Conservation (phyloP, 805 yeast genomes). For the Starmera dryadoides region DNA sequence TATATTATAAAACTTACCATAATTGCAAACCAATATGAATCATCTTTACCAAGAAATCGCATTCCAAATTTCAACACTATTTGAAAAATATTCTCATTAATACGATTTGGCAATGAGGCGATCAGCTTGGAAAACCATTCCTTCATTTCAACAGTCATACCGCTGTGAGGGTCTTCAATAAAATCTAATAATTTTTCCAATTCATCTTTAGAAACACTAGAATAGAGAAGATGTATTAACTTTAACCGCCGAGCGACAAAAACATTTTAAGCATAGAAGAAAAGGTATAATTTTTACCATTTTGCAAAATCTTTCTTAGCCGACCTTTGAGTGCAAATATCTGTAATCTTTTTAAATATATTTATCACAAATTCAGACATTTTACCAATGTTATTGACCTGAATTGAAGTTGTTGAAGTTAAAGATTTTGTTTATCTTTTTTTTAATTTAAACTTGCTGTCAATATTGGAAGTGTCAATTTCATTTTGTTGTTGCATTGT, state of each 20-base stretch:
- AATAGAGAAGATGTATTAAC: background rate
- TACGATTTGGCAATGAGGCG: slow-evolving; percentile 4
- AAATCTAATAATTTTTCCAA: background rate
- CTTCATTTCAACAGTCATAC: background rate
- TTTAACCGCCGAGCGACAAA: background rate
- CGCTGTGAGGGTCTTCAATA: background rate
- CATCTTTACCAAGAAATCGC: slow-evolving; percentile 9
- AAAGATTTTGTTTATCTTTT: background rate
- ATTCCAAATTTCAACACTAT: slow-evolving; percentile 17
- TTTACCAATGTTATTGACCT: no score
- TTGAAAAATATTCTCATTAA: slow-evolving; percentile 12
- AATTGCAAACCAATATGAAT: slow-evolving; percentile 16
- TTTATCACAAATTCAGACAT: no score
- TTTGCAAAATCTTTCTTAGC: slow-evolving; percentile 1
- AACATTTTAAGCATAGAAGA: no score
- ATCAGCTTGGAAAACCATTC: slow-evolving; percentile 4
- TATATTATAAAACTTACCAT: slow-evolving; percentile 7
- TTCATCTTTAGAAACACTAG: slow-evolving; percentile 1
- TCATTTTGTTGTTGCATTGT: no score
- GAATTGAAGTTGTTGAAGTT: background rate
- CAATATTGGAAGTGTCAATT: no score
- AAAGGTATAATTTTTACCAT: slow-evolving; percentile 1
- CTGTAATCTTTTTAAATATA: background rate
- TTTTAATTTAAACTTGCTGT: background rate
- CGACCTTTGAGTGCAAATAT: background rate